phyloP scores from a whole-genome alignment of 495 filamentous ascomycete species.

The Glutinoglossum americanum region DNA sequence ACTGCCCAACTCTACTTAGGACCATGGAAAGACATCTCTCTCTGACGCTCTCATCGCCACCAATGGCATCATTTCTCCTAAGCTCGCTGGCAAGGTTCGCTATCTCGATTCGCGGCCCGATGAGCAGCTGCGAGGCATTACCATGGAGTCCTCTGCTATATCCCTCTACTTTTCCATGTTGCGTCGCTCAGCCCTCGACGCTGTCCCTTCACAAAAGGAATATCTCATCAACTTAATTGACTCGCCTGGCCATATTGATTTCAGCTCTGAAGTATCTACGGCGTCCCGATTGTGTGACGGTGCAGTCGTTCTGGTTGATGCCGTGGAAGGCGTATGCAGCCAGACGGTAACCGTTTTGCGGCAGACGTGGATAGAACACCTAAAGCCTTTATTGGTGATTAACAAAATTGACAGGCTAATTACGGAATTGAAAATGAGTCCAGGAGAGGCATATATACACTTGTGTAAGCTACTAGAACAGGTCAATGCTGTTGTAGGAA shows the following conservation, averaged over 20 bases:
- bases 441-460: constrained; percentile 72
- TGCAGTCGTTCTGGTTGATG: constrained; percentile 88
- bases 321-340: constrained; percentile 93
- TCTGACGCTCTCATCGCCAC: constrained; percentile 92
- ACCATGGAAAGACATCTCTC: constrained; percentile 96
- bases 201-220: constrained; percentile 49
- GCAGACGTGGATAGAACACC: constrained; percentile 87
- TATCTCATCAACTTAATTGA: constrained; percentile 97
- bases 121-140: constrained; percentile 92
- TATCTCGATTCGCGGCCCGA: constrained; percentile 94
- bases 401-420: constrained; percentile 96
- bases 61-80: constrained; percentile 97
- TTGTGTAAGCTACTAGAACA: constrained; percentile 81
- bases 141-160: constrained; percentile 98
- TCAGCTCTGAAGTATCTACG: constrained; percentile 94
- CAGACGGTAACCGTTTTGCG: constrained; percentile 94
- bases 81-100: constrained; percentile 90
- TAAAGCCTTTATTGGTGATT: constrained; percentile 85
- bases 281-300: constrained; percentile 90
- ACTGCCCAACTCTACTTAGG: constrained; percentile 22
- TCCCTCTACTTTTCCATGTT: constrained; percentile 90
- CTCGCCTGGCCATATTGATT: constrained; percentile 95
- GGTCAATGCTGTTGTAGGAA: constrained; percentile 91
- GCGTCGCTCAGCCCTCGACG: constrained; percentile 43
- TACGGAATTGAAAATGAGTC: constrained; percentile 81